Base-by-base conservation (phyloP, 768 basidiomycete species). In the Termitomyces sp. region DNA sequence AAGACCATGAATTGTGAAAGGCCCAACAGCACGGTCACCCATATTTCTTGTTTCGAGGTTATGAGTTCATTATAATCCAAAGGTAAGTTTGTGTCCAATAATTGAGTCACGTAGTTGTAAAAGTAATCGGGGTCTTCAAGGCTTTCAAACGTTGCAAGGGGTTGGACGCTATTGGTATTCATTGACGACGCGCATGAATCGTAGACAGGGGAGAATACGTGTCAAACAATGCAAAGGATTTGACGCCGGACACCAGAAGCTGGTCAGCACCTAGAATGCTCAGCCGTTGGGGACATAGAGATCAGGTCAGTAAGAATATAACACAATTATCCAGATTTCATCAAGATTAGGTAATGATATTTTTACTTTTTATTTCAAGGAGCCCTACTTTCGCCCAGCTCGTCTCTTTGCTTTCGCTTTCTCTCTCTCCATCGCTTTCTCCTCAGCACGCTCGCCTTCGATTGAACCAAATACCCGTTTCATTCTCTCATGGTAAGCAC, bases 371-470 rank as follows among this genome's bases (percentile, higher is more conserved):
- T 15, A 30, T 12, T 41, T 41, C 22, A 14, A 12, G 30, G 14
- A 9, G 9, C 24, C 55, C 68, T 75, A 90, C 70, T 86, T 90
- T 63, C 84, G 80, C 48, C 91, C 91, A 38, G 89, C 78, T 59
- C 90, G 75, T 65, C 80, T 80, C 71, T 90, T 93, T 46, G 87
- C 87, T 65, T 78, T 86, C 41, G 73, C 68, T 71, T 93, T 93
- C 65, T 87, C 87, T 68, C 89, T 80, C 65, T 94, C 88, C 87
- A 88, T 84, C 42, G 83, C 84, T 77, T 97, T 98, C 74, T 98
- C 85, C 72, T 98, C 97, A 21, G 93, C 93, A 51, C 96, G 77
- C 75, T 99, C 97, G 32, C 84, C 80, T 60, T 93, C 90, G 30
- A 93, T 76, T 0, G 83, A 82, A 2, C 78, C 84, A 68, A 79